phyloP scores from a whole-genome alignment of 768 basidiomycete species.

The Boletus tylopilopsis region DNA sequence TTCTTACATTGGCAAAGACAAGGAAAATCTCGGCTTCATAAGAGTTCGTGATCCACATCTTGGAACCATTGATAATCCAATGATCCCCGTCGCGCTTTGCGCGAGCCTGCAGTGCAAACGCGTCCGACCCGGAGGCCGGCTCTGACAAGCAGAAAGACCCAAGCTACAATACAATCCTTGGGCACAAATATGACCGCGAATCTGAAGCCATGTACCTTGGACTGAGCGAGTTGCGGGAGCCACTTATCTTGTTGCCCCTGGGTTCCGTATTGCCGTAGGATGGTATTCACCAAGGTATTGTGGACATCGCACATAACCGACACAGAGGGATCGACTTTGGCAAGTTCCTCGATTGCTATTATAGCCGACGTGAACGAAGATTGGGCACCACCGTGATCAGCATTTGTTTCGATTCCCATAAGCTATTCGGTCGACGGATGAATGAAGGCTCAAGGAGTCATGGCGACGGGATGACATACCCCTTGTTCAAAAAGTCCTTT shows the following conservation, averaged over 20 bases:
- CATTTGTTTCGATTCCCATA: slow-evolving; percentile 95
- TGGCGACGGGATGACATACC: slow-evolving; percentile 42
- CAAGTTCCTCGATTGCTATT: slow-evolving; percentile 95
- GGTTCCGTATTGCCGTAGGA: slow-evolving; percentile 82
- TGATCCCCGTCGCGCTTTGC: slow-evolving; percentile 83
- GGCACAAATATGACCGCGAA: not conserved
- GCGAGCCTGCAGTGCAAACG: slow-evolving; percentile 92
- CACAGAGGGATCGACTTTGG: slow-evolving; percentile 93
- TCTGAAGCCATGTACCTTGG: slow-evolving; percentile 49
- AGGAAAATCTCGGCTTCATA: slow-evolving; percentile 88
- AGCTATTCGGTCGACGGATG: slow-evolving; percentile 45
- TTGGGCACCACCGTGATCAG: slow-evolving; percentile 82
- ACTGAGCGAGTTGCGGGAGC: slow-evolving; percentile 76
- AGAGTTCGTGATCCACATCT: slow-evolving; percentile 99
- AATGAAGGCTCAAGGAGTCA: not conserved
- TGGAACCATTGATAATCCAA: slow-evolving; percentile 93
- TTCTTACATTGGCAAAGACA: slow-evolving; percentile 91
- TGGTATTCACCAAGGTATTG: slow-evolving; percentile 97
- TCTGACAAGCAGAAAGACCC: slow-evolving; percentile 97
- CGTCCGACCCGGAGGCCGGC: slow-evolving; percentile 90
- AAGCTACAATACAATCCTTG: slow-evolving; percentile 49
- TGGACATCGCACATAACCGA: slow-evolving; percentile 98
- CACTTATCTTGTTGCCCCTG: slow-evolving; percentile 85
- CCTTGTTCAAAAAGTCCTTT: slow-evolving; percentile 93
- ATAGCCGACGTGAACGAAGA: slow-evolving; percentile 93